These are phyloP conservation scores for Pseudopyrenochaeta lycopersici DNA, from an alignment of 2,329 filamentous ascomycete genomes.

Conservation along the genomic window DNA sequence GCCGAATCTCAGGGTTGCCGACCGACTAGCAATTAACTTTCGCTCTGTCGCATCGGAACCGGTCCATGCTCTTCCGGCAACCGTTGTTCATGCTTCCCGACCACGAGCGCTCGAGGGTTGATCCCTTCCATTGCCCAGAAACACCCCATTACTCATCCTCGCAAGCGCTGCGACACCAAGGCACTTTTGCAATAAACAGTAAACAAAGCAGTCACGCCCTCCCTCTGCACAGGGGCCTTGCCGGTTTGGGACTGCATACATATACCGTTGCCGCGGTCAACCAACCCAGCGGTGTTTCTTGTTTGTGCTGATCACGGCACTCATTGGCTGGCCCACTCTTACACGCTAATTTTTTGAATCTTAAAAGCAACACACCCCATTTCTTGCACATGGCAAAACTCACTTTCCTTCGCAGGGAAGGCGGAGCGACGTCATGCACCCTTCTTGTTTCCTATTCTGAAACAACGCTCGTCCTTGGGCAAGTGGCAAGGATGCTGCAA, in stretches of 20 bases:
- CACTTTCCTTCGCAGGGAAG: not conserved
- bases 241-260: not conserved
- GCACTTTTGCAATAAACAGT: not conserved
- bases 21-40: no score
- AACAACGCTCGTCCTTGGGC: not conserved
- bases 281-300: conserved; percentile 6
- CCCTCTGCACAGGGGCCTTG: not conserved
- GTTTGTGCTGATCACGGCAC: not conserved
- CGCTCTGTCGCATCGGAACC: not conserved
- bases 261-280: not conserved
- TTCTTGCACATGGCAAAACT: not conserved
- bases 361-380: not conserved
- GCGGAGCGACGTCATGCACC: not conserved
- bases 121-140: not conserved
- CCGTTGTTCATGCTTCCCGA: not conserved
- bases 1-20: no score
- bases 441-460: not conserved
- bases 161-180: no score
- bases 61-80: not conserved
- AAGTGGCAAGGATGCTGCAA: not conserved
- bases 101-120: not conserved
- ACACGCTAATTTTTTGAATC: conserved; percentile 4
- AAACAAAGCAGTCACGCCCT: not conserved
- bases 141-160: no score
- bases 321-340: conserved; percentile 8